Evolutionary conservation across 2,329 filamentous ascomycete species (phyloP), one percentile per base, ranked within the genome.

Genomic region (Byssochlamys sp.): DNA sequence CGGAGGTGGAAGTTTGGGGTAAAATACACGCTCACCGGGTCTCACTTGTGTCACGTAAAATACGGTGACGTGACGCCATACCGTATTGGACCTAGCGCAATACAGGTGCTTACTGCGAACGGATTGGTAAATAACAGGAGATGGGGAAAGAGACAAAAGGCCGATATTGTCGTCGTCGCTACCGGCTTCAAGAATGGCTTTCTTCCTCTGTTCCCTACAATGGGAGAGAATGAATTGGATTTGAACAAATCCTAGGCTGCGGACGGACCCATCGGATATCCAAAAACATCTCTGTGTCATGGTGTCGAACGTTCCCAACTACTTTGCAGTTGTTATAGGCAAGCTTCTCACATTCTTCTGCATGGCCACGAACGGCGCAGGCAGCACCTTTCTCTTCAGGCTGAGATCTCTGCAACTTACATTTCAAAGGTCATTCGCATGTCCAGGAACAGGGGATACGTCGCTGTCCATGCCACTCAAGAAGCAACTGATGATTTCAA

Each of bases 401-500:
- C 28, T 2, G 56, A 58, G 19, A 51, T 53, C 3, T 53, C 57
- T 9, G 54, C 50, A 3, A 50, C 57, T 2, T 56, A 53, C 31
- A 56, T 58, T 31, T 33, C 50, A 12, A 51, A 54, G 19, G 53
- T 58, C 11, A 58, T 58, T n/a, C 56, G 56, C 2, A 58, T 52
- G 29, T 45, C 55, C 26, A 53, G 54, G 26, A 31, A 53, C 14
- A 50, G 54, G 11, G 54, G 57, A 1, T 58, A 56, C n/a, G n/a
- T 27, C 24, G 35, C 35, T 39, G 50, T 54, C 14, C 45, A 52
- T n/a, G 54, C 57, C 28, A 54, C 54, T 1, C 54, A 58, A 49
- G 57, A 58, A 31, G 57, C 57, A n/a, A 54, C 57, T 4, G 54
- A 53, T 12, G 57, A 56, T 19, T 58, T 56, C 28, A 58, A 56